Percentiles rank a stretch among this genome's conserved stretches.
Evolutionary conservation across 306 rosid species (phyloP).

Genomic region (Boehmeria nivea): DNA sequence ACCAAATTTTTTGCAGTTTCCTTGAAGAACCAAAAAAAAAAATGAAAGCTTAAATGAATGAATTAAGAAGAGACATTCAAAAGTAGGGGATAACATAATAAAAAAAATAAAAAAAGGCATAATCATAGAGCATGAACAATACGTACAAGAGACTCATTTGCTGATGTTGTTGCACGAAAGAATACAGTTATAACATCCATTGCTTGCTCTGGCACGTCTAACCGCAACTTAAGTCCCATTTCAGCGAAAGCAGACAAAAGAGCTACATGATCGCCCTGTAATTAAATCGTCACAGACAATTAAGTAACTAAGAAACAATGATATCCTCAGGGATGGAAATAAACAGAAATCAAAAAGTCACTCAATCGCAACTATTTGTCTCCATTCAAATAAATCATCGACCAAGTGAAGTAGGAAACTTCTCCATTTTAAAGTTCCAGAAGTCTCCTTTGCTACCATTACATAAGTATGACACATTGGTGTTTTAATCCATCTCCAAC

Average conservation of each 20-base stretch:
- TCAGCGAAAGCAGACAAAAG: slow-evolving; percentile 92
- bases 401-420: too few species aligned
- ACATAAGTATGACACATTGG: too few species aligned
- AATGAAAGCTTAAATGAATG: slow-evolving; percentile 21
- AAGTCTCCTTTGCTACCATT: too few species aligned
- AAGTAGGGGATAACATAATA: neutral
- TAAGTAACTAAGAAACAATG: neutral
- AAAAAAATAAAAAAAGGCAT: slow-evolving; percentile 14
- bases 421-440: too few species aligned
- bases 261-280: slow-evolving; percentile 90
- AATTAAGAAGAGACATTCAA: slow-evolving; percentile 15
- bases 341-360: neutral
- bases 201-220: slow-evolving; percentile 94
- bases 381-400: neutral
- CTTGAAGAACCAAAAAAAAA: slow-evolving; percentile 33
- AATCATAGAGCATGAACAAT: slow-evolving; percentile 14
- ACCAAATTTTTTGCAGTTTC: slow-evolving; percentile 59
- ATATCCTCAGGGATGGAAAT: neutral
- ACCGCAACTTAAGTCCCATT: slow-evolving; percentile 93
- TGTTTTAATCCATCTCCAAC: too few species aligned
- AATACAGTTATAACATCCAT: slow-evolving; percentile 76
- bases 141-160: slow-evolving; percentile 62
- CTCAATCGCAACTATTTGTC: too few species aligned
- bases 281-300: slow-evolving; percentile 24
- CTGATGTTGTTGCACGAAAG: slow-evolving; percentile 77